Evolutionary conservation across 1,284 basidiomycete genomes (phyloP), one percentile per base, ranked within the genome.

Genomic region (Agaricales sp.): DNA sequence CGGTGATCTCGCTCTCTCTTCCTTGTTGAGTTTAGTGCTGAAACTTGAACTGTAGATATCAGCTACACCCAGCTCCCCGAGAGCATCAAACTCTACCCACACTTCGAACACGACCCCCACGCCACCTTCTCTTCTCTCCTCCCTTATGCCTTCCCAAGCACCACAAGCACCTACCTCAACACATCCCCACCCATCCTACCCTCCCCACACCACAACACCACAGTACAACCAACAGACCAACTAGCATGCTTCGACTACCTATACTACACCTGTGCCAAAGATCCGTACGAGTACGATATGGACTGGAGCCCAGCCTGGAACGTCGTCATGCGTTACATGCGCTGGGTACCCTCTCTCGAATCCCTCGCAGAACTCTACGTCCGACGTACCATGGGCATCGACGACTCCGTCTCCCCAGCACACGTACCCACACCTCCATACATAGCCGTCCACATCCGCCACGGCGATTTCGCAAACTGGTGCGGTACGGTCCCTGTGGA

Each of bases 361-460:
- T 49, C 53, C 11, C 58, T 77, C 37, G 66, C 73, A 0, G 59
- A 66, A 4, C 54, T 58, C 2, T 73, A 73, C 52, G 57, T 76
- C 14, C 64, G 67, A 35, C 60, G 64, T n/a, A 65, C 68, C 1
- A 66, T 77, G 44, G 64, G 57, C 0, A 49, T 73, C 6, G 55
- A 59, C 6, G 59, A 61, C 4, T 58, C 61, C 19, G 66, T 64
- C 14, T 58, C 63, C 1, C 64, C 72, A 22, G 73, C 74, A 16
- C 67, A 66, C 13, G 72, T 73, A 47, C 60, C 68, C 61, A 3
- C 8, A 6, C 20, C 20, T 47, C 45, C 24, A 75, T 83, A 74
- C 59, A 80, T 86, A 54, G 69, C 73, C 4, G 70, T 85, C 43
- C 82, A 86, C 58, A 66, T 77, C 18, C 76, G 83, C 12, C 78